Base-by-base conservation (phyloP, 495 filamentous ascomycete species). In the Lasiosphaeriaceae sp. region DNA sequence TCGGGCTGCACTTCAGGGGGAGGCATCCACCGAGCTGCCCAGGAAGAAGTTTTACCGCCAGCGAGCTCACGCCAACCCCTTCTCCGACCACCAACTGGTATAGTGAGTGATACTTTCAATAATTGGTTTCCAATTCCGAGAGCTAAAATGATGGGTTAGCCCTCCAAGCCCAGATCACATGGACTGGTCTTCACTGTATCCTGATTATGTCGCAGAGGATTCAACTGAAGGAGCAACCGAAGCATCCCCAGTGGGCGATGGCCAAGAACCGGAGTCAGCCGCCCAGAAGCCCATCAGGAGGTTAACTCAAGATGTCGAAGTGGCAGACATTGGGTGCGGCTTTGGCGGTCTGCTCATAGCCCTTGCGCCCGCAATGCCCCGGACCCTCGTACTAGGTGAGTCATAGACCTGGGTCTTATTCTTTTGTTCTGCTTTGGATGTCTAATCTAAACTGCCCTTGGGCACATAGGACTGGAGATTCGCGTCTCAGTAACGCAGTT, bases 311-410 rank as follows among this genome's bases (percentile, higher is more conserved):
- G 77, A 87, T 52, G 86, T 98, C 17, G 90, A 96, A 64, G 82
- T 98, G n/a, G 92, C 90, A 52, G 94, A 98, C 77, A 96, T 98
- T 59, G 94, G 94, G 14, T 98, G 94, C 68, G 94, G 94, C 19
- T 98, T 92, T 69, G 94, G 94, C 24, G 94, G 94, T 11, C 74
- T 98, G 54, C 80, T 96, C 12, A 85, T 97, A 54, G 92, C 90
- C 6, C 80, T 98, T 20, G 86, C 89, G 12, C 90, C 90, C 6
- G 74, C 84, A 16, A 72, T 97, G 54, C 94, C 94, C 26, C 79
- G 92, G 45, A 90, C 86, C 14, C 74, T 96, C 61, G 83, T 97
- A 60, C 70, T 97, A 47, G 92, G 90, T 85, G 67, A 52, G 78
- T 73, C 9, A n/a, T n/a, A 11, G 3, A 2, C 24, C 24, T 2